Base-by-base conservation (phyloP, 73 alveolate species). In the Effrenium voratum region DNA sequence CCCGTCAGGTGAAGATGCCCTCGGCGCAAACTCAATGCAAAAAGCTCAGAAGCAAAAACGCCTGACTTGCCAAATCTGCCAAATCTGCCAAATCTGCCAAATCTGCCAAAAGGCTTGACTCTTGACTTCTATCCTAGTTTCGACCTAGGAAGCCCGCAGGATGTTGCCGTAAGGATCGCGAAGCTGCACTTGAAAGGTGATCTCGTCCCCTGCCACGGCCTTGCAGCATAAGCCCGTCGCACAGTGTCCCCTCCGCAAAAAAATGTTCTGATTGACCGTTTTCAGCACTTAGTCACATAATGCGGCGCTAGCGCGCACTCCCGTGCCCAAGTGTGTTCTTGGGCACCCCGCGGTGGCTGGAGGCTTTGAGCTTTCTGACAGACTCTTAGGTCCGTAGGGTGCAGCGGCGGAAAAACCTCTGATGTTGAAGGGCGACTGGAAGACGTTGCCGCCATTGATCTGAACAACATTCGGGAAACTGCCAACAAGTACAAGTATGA, bases 381-480 rank as follows among this genome's bases (percentile, higher is more conserved):
- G 49, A 32, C 94, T 85, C 94, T 85, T 85, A 45, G 94, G 94
- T 6, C 94, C 94, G 75, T 85, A 85, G 94, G 94, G 81, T 36
- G 94, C 94, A n/a, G 82, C 81, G 40, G 94, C 94, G n/a, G 94
- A n/a, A 63, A 3, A 36, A 63, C 94, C 94, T 22, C 60, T 72
- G 32, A 85, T 40, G 66, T 60, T 85, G 82, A 85, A 85, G 94
- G 94, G 94, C 94, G 94, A 85, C 43, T 32, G n/a, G 82, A 36
- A 55, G 66, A 85, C 50, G 94, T 85, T 85, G 94, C 94, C 94
- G 16, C 94, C 94, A 81, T 85, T 85, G 94, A 84, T 84, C 93
- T 84, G 93, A 47, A 36, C 5, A 70, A 12, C 34, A 36, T 30
- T 22, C 28, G n/a, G 0, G 28, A 57, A 57, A 57, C 16, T 19